phyloP scores from a whole-genome alignment of 495 filamentous ascomycete species.

The Glarea lozoyensis region DNA sequence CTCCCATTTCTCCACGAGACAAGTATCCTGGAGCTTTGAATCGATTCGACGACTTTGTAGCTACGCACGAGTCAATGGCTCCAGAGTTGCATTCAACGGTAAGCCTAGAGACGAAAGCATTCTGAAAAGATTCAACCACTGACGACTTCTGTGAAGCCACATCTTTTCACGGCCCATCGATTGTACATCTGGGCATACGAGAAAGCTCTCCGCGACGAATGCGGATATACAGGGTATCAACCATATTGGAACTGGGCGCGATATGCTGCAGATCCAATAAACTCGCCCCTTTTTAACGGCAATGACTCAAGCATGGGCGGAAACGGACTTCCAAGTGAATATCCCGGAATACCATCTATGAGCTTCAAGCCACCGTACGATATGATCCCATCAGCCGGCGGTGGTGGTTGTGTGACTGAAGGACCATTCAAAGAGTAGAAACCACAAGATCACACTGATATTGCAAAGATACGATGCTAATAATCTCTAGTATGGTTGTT shows the following conservation, averaged over 20 bases:
- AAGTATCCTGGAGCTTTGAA: conserved; percentile 31
- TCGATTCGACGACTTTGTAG: conserved; percentile 65
- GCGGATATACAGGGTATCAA: conserved; percentile 49
- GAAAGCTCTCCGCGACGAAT: conserved; percentile 56
- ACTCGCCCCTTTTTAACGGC: conserved; percentile 55
- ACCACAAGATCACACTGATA: not conserved
- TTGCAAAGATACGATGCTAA: not conserved
- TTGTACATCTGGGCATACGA: conserved; percentile 59
- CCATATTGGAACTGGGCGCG: conserved; percentile 58
- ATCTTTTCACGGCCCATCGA: conserved; percentile 60
- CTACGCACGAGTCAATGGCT: conserved; percentile 57
- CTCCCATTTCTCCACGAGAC: conserved; percentile 32
- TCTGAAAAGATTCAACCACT: not conserved
- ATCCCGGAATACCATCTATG: conserved; percentile 4
- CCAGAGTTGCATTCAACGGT: conserved; percentile 46
- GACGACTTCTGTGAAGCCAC: not conserved
- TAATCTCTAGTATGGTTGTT: not conserved
- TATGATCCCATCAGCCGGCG: conserved; percentile 38
- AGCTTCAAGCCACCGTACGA: conserved; percentile 17
- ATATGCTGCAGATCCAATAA: conserved; percentile 35
- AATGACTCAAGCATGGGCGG: conserved; percentile 50
- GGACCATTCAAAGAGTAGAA: conserved; percentile 47
- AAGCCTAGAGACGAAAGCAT: not conserved
- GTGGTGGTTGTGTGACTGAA: conserved; percentile 54
- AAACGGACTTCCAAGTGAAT: conserved; percentile 40